Evolutionary conservation across 352 stramenopile genomes (phyloP).

Genomic region (Phytophthora foliorum): DNA sequence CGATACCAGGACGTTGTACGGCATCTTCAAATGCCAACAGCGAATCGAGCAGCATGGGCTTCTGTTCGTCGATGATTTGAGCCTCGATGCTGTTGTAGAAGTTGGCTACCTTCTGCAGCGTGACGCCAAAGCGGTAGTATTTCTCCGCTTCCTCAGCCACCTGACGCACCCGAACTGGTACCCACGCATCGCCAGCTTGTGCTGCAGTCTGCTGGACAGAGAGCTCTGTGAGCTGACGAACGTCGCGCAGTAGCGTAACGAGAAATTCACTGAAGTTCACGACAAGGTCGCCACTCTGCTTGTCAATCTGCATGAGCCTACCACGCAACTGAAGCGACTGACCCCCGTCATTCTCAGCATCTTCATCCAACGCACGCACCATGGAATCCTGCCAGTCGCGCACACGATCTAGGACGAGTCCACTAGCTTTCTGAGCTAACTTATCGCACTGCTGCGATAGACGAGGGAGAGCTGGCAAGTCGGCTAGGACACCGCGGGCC

Average conservation of each 20-base stretch:
- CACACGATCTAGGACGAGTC: constrained; percentile 83
- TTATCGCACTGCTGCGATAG: constrained; percentile 69
- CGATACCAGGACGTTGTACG: constrained; percentile 70
- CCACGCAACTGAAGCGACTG: constrained; percentile 81
- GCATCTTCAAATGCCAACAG: constrained; percentile 93
- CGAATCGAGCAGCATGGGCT: constrained; percentile 94
- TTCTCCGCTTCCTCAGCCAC: constrained; percentile 91
- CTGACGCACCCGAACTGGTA: constrained; percentile 71
- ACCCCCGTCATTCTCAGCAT: constrained; percentile 64
- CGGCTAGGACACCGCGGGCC: constrained; percentile 62
- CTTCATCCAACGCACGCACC: constrained; percentile 65
- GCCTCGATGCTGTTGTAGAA: constrained; percentile 98
- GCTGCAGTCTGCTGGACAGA: constrained; percentile 52
- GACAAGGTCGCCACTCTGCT: constrained; percentile 82
- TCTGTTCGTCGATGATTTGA: constrained; percentile 95
- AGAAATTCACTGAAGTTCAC: constrained; percentile 96
- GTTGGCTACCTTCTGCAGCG: constrained; percentile 96
- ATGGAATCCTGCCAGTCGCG: constrained; percentile 90
- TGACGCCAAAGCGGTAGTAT: constrained; percentile 95
- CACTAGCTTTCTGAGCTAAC: constrained; percentile 60
- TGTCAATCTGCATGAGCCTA: constrained; percentile 93
- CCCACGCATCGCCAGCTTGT: constrained; percentile 62
- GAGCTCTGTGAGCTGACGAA: constrained; percentile 94
- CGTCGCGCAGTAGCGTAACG: constrained; percentile 93
- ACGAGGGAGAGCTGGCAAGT: constrained; percentile 70